Evolutionary conservation across 1,284 basidiomycete genomes (phyloP), one percentile per base, ranked within the genome.

Genomic region (Exsudoporus floridanus): DNA sequence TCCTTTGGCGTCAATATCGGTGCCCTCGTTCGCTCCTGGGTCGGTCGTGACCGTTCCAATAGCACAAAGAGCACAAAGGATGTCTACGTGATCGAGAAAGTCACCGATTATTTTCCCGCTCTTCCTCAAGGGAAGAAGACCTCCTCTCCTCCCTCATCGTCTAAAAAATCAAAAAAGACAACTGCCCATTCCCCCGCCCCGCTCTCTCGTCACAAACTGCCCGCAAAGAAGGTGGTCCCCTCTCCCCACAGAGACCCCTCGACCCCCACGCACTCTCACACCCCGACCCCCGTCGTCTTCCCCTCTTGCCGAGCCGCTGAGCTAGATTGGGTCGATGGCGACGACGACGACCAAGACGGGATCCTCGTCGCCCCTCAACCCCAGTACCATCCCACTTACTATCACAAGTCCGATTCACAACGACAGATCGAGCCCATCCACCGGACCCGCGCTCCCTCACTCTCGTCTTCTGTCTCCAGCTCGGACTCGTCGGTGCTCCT

Each of bases 11-110:
- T 51, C 3, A 63, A 67, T 4, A 64, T 68, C 28, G 57, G 67
- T 3, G 66, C 66, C 8, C 47, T 71, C 49, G 66, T 68, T 4
- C 69, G 67, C 13, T 61, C 65, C 7, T 70, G 63, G 64, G 68
- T 71, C 43, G 42, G 52, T 7, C 57, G 57, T 12, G 67, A 70
- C 54, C 60, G 67, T 1, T 48, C 62, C 1, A 54, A 53, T 46
- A 55, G 58, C 36, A 49, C 55, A 21, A 67, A 49, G 54, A 42
- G 52, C 2, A 21, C 52, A 7, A 52, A 53, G 13, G 60, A 68
- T 13, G 54, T 59, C 39, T 54, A 28, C 5, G 61, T 66, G 25
- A 55, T 61, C 50, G 70, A 71, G 36, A 70, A 70, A 28, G 64
- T 66, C 34, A 66, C 68, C 0, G 61, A 66, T 35, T 70, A 66